These are phyloP conservation scores for Blastobotrys robertii DNA, from an alignment of 805 yeast genomes.

Conservation along the genomic window DNA sequence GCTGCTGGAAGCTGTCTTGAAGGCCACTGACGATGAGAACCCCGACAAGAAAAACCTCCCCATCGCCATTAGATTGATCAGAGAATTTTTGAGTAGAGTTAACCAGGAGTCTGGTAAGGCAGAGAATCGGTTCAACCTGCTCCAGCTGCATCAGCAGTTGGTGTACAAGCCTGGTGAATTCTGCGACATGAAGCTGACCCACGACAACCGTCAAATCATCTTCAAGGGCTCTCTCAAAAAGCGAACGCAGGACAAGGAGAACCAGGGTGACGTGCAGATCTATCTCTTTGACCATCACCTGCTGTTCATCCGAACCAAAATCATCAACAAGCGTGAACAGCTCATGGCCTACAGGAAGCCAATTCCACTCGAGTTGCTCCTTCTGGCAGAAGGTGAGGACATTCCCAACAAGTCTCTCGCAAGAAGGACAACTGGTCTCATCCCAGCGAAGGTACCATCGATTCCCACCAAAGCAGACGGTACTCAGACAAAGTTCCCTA, in stretches of 20 bases:
- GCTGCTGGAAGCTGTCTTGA: conserved; percentile 69
- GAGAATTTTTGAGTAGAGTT: conserved; percentile 64
- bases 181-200: conserved; percentile 74
- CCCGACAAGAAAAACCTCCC: conserved; percentile 62
- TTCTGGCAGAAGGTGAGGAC: conserved; percentile 61
- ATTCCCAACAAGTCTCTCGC: conserved; percentile 44
- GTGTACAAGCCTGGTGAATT: conserved; percentile 75
- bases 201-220: conserved; percentile 69
- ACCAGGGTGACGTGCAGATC: conserved; percentile 71
- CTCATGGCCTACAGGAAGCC: conserved; percentile 77
- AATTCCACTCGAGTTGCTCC: conserved; percentile 27
- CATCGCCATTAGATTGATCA: conserved; percentile 65
- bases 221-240: conserved; percentile 70
- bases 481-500: conserved; percentile 29
- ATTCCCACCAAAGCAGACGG: conserved; percentile 3
- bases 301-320: conserved; percentile 73
- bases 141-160: conserved; percentile 75
- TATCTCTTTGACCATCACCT: conserved; percentile 84
- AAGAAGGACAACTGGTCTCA: conserved; percentile 21
- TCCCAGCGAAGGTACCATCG: conserved; percentile 21
- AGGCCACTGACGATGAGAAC: conserved; percentile 66
- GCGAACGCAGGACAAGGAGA: conserved; percentile 63
- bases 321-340: conserved; percentile 83
- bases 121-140: conserved; percentile 82
- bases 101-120: conserved; percentile 89